Percentiles rank a stretch among this genome's conserved stretches.
Conservation (phyloP, 2,329 filamentous ascomycete species). For the Fusarium decemcellulare region DNA sequence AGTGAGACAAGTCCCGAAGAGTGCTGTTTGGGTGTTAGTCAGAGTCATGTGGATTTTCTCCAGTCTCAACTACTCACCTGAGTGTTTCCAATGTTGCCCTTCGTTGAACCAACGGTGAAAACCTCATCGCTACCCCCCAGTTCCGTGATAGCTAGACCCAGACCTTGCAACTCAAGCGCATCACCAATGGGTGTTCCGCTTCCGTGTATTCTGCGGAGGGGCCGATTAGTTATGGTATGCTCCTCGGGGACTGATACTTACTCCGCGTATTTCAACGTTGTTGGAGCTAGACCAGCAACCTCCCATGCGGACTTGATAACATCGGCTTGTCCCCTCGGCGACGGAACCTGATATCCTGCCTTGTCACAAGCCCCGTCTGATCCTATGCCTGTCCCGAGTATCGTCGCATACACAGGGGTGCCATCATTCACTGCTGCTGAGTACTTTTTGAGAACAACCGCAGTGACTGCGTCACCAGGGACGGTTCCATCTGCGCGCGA, state of each 20-base stretch:
- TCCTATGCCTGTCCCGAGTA: not conserved
- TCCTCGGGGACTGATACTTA: not conserved
- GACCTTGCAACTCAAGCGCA: not conserved
- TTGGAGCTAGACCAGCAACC: not conserved
- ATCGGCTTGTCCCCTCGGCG: not conserved
- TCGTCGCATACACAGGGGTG: not conserved
- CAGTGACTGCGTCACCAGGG: not conserved
- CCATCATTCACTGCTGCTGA: not conserved
- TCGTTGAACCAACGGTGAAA: not conserved
- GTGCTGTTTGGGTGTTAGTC: not conserved
- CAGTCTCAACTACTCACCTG: not conserved
- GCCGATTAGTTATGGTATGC: not conserved
- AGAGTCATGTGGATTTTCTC: not conserved
- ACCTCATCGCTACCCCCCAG: not conserved
- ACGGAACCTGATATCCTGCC: not conserved
- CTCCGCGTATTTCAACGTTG: not conserved
- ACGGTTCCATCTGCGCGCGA: not conserved
- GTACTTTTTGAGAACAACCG: not conserved
- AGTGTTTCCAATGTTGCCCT: constrained; percentile 1
- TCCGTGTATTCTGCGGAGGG: not conserved
- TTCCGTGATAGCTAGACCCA: not conserved
- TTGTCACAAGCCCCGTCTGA: not conserved
- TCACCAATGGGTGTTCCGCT: not conserved
- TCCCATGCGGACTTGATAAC: not conserved
- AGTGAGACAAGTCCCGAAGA: not conserved